A percentile compares a stretch with the other conserved stretches of the same genome.
Conservation (phyloP, 2,329 filamentous ascomycete genomes). For the Penicillium sp. region DNA sequence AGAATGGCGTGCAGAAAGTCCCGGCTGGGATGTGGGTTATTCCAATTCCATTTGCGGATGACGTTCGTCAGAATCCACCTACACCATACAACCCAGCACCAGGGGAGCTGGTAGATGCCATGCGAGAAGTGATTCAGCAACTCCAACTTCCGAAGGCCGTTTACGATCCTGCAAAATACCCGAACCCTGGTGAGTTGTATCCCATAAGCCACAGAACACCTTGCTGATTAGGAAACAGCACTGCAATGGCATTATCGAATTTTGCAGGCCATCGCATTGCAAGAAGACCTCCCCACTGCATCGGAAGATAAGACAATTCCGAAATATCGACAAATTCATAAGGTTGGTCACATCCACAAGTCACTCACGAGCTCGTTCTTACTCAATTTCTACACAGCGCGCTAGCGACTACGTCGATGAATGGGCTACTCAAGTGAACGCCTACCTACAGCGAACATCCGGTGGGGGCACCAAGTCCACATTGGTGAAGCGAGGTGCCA, state of each 20-base stretch:
- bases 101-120: constrained; percentile 73
- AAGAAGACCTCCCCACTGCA: constrained; percentile 80
- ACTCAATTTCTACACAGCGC: constrained; percentile 48
- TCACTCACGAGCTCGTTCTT: background rate
- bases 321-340: constrained; percentile 84
- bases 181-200: constrained; percentile 65
- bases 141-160: constrained; percentile 81
- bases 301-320: constrained; percentile 79
- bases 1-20: constrained; percentile 67
- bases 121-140: constrained; percentile 81
- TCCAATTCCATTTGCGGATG: constrained; percentile 85
- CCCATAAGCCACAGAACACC: background rate
- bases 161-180: constrained; percentile 84
- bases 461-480: constrained; percentile 41
- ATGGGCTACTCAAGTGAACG: constrained; percentile 71
- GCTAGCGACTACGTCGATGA: constrained; percentile 76
- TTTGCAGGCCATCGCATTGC: constrained; percentile 83
- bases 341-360: constrained; percentile 43
- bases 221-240: constrained; percentile 40
- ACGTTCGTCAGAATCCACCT: constrained; percentile 72
- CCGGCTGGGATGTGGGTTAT: constrained; percentile 88
- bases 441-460: constrained; percentile 53
- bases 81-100: constrained; percentile 62
- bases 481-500: constrained; percentile 50
- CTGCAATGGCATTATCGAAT: constrained; percentile 98